phyloP scores from a whole-genome alignment of 1,139 yeast genomes.

The Diutina ranongensis region DNA sequence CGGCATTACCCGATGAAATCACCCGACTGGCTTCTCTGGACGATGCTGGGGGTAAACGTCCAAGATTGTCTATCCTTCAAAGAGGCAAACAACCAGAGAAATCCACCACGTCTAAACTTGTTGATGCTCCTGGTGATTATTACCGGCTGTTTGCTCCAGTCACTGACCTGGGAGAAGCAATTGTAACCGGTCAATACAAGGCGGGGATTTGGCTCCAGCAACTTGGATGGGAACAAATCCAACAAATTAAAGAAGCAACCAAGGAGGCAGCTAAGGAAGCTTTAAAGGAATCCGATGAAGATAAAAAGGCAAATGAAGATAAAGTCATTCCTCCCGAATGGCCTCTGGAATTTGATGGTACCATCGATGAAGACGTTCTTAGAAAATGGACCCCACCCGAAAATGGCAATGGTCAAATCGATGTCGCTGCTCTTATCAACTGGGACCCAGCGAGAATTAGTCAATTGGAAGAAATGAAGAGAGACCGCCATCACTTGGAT shows the following conservation, averaged over 20 bases:
- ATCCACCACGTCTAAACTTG: background rate
- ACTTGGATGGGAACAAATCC: slow-evolving; percentile 44
- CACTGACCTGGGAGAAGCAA: slow-evolving; percentile 58
- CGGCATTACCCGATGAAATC: background rate
- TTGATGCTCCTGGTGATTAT: background rate
- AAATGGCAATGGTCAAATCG: slow-evolving; percentile 12
- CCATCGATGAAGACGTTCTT: background rate
- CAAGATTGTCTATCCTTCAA: background rate
- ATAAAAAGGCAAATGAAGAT: slow-evolving; percentile 1
- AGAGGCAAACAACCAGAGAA: background rate
- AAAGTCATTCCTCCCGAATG: background rate
- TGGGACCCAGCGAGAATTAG: slow-evolving; percentile 39
- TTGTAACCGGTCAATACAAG: slow-evolving; percentile 51
- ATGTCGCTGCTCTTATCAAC: slow-evolving; percentile 34
- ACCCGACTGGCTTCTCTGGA: background rate
- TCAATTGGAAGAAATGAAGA: slow-evolving; percentile 17
- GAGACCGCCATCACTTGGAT: slow-evolving; percentile 18
- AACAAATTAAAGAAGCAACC: slow-evolving; percentile 16
- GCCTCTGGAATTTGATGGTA: background rate
- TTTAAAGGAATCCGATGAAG: slow-evolving; percentile 7
- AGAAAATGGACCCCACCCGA: background rate
- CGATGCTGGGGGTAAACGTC: background rate
- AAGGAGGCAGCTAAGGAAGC: slow-evolving; percentile 7
- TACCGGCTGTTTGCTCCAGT: slow-evolving; percentile 64
- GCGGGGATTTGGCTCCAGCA: slow-evolving; percentile 73